phyloP scores from a whole-genome alignment of 176 grass and related monocot species.

The Aegilops sharonensis region DNA sequence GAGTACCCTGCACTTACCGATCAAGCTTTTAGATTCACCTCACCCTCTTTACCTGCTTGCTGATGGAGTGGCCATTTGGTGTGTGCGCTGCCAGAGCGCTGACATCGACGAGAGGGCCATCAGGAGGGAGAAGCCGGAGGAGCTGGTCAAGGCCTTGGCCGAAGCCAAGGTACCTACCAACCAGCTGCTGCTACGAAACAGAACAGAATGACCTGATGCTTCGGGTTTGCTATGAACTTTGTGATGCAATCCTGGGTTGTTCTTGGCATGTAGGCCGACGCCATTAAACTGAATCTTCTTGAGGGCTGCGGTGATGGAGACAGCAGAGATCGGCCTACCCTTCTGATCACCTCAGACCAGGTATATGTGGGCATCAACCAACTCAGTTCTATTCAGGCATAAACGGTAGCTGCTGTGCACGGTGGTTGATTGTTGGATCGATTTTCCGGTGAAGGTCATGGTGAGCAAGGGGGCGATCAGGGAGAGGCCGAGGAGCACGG shows the following conservation, averaged over 20 bases:
- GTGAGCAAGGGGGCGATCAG: conserved; percentile 58
- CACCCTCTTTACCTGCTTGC: neutral
- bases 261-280: conserved; percentile 46
- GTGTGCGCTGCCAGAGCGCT: conserved; percentile 36
- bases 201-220: neutral
- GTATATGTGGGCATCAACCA: conserved; percentile 1
- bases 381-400: neutral
- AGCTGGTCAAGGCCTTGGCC: conserved; percentile 69
- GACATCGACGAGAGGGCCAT: conserved; percentile 85
- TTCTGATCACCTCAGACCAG: conserved; percentile 72
- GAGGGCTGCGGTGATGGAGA: neutral
- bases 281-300: conserved; percentile 42
- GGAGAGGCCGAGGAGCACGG: conserved; percentile 52
- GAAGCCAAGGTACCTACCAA: conserved; percentile 45
- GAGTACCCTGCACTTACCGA: too few relatives aligned
- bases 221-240: neutral
- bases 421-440: too few relatives aligned
- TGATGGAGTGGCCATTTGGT: neutral
- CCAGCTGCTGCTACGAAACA: neutral
- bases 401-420: neutral
- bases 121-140: conserved; percentile 60
- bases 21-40: neutral
- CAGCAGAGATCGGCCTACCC: neutral
- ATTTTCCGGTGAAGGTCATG: conserved; percentile 49
- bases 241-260: neutral